phyloP scores from a whole-genome alignment of 139 green algal genomes.

The Picochlorum costavermella region DNA sequence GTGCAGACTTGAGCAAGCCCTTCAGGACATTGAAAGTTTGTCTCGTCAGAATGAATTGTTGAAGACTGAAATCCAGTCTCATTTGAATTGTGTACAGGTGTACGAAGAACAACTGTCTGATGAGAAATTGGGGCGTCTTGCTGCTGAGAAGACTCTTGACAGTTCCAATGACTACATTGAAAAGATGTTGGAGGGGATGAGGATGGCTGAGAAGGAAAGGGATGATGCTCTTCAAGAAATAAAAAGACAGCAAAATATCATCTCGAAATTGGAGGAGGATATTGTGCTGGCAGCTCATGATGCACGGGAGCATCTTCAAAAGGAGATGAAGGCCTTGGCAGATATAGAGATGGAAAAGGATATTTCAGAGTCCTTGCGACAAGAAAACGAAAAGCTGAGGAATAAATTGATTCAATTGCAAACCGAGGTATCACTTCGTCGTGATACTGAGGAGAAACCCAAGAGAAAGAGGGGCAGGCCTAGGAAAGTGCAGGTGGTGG shows the following conservation, averaged over 20 bases:
- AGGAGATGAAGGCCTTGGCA: constrained; percentile 21
- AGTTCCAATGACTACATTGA: constrained; percentile 3
- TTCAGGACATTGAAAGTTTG: background rate
- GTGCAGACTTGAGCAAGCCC: background rate
- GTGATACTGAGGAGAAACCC: background rate
- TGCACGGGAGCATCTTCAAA: constrained; percentile 23
- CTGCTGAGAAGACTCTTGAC: constrained; percentile 13
- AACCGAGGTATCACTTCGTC: background rate
- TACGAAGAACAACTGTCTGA: background rate
- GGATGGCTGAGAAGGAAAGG: background rate
- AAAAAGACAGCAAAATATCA: background rate
- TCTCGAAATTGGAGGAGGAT: background rate
- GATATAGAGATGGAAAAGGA: constrained; percentile 7
- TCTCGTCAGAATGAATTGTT: constrained; percentile 1
- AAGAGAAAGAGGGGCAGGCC: background rate
- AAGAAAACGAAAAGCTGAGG: constrained; percentile 1
- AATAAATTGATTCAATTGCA: background rate
- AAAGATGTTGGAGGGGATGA: background rate
- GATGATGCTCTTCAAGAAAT: background rate
- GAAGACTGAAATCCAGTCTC: background rate
- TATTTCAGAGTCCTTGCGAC: no score
- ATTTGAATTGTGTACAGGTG: constrained; percentile 1
- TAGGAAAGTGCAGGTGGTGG: background rate
- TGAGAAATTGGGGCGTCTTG: constrained; percentile 10
- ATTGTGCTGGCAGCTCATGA: constrained; percentile 19